Evolutionary conservation across 1,284 basidiomycete genomes (phyloP), one percentile per base, ranked within the genome.

Genomic region (Rhodotorula glutinis): DNA sequence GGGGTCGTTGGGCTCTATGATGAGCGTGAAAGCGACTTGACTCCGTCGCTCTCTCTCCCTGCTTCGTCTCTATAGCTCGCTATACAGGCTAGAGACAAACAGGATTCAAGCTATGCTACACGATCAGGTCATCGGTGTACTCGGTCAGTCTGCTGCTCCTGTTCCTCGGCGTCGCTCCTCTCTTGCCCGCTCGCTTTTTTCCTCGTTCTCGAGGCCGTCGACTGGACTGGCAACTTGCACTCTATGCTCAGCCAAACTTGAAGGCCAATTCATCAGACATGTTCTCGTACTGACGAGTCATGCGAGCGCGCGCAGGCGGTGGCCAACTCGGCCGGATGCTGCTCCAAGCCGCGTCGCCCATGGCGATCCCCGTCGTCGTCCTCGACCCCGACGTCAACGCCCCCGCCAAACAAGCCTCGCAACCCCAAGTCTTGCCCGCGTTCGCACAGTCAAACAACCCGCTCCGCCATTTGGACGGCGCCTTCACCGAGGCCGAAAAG

Each of bases 321-420:
- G 95, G 95, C 74, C 95, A 98, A 81, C 86, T 99, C 23, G 96
- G 96, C 55, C 92, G 96, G 52, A 98, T 99, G 95, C 85, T 99
- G 49, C 91, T 89, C 14, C 89, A 90, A 57, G 88, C 95, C 0
- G 95, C 95, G 1, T 88, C 92, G 16, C 84, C 93, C 46, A 85
- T 98, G 65, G 91, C 93, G 76, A 84, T 98, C 72, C 85, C 89
- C 55, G 83, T 95, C n/a, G 81, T 93, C 46, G 87, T 97, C 73
- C 87, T 99, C 57, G 95, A 98, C 78, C 84, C 87, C 19, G 91
- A 91, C 23, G 82, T 84, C 44, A 80, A 85, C 65, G 86, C 86
- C 3, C 96, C 96, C 0, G 95, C 96, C 19, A 98, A 98, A 80
- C 95, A 97, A 79, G 85, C 97, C 73, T 70, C 72, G 23, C 63